These are phyloP conservation scores for Ascochyta viciae-villosae DNA, from an alignment of 2,329 filamentous ascomycete species.

Conservation along the genomic window DNA sequence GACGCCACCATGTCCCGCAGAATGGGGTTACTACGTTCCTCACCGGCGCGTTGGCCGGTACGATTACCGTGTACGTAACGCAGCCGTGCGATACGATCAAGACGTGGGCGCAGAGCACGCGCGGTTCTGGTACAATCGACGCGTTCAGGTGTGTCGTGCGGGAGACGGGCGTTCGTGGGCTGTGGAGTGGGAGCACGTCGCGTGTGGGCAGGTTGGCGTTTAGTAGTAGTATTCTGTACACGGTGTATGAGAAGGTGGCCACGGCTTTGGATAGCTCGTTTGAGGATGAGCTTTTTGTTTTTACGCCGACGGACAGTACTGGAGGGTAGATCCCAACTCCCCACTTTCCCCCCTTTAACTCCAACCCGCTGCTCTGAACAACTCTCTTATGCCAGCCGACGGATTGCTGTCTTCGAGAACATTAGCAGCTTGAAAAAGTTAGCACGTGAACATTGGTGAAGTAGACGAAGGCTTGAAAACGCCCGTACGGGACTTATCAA, in stretches of 20 bases:
- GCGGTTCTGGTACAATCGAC: conserved; percentile 32
- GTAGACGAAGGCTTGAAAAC: too few relatives aligned
- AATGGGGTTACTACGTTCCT: conserved; percentile 35
- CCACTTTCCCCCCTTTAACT: too few relatives aligned
- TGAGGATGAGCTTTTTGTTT: conserved; percentile 7
- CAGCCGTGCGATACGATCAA: conserved; percentile 56
- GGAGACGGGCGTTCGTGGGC: conserved; percentile 31
- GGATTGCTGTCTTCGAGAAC: too few relatives aligned
- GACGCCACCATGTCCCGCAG: conserved; percentile 27
- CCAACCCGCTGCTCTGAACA: too few relatives aligned
- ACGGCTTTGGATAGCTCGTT: conserved; percentile 11
- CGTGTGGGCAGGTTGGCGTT: conserved; percentile 39
- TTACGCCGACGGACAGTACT: background rate
- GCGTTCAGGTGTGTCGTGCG: conserved; percentile 33
- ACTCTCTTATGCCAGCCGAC: too few relatives aligned
- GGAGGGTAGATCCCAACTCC: too few relatives aligned
- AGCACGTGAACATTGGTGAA: too few relatives aligned
- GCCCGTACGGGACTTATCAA: too few relatives aligned
- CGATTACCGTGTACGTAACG: conserved; percentile 51
- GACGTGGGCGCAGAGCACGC: conserved; percentile 47
- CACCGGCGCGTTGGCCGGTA: conserved; percentile 39
- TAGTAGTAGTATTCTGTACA: conserved; percentile 42
- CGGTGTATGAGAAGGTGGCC: conserved; percentile 42
- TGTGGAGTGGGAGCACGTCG: conserved; percentile 44
- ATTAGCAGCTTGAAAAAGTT: too few relatives aligned